Conservation (phyloP, 108 stramenopile genomes). For the Schizochytrium sp. region DNA sequence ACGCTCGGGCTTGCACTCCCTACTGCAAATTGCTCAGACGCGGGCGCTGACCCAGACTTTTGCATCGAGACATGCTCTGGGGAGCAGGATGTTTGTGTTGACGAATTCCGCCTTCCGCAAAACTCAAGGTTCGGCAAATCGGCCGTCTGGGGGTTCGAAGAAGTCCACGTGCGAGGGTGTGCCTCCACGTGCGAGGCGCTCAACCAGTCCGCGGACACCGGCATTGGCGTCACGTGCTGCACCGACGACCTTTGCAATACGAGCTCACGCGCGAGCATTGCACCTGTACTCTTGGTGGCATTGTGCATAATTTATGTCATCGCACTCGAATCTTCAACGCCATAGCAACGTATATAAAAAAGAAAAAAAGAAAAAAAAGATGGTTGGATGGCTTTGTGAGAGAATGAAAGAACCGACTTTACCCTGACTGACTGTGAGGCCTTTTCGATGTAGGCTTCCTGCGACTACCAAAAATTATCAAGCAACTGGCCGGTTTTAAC, state of each 20-base stretch:
- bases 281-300: background rate
- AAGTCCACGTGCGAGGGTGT: background rate
- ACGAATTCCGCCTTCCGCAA: background rate
- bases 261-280: background rate
- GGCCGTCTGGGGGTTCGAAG: conserved; percentile 2
- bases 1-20: background rate
- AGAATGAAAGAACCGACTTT: no score
- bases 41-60: no score
- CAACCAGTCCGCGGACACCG: background rate
- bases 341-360: no score
- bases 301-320: no score
- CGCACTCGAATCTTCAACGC: no score
- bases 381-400: no score
- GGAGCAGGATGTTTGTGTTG: background rate
- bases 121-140: background rate
- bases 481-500: no score
- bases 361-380: no score
- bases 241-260: background rate
- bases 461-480: no score
- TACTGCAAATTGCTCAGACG: background rate
- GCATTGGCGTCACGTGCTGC: background rate
- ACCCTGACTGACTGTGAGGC: no score
- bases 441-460: no score
- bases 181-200: background rate
- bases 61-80: background rate